These are phyloP conservation scores for Alternaria ventricosa DNA, from an alignment of 2,329 filamentous ascomycete species.

Conservation along the genomic window DNA sequence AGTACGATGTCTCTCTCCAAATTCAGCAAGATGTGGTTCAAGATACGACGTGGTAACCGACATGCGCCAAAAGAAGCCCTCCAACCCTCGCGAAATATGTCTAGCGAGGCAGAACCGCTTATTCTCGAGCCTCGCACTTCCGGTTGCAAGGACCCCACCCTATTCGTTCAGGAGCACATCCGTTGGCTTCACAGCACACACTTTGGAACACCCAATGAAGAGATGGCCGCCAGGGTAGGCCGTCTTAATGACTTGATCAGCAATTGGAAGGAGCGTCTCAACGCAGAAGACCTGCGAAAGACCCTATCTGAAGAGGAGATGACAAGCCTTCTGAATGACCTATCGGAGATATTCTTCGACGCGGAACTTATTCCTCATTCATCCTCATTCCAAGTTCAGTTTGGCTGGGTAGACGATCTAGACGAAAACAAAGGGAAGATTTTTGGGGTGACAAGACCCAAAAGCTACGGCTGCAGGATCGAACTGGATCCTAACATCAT, in stretches of 20 bases:
- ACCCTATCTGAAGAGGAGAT: neutral
- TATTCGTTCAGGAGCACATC: neutral
- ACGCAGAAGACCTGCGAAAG: neutral
- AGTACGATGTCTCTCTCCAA: neutral
- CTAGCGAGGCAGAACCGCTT: neutral
- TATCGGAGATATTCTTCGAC: neutral
- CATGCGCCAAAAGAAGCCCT: neutral
- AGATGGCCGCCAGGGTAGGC: neutral
- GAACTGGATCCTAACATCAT: neutral
- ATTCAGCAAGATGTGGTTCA: neutral
- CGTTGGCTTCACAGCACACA: neutral
- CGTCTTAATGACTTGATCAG: neutral
- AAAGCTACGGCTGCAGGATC: neutral
- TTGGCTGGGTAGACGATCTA: neutral
- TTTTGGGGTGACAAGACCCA: neutral
- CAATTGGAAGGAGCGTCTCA: neutral
- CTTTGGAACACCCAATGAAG: neutral
- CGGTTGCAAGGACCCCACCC: neutral
- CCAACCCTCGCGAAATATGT: too few relatives aligned
- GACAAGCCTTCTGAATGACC: neutral
- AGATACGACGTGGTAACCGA: neutral
- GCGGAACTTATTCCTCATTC: neutral
- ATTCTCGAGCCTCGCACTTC: neutral
- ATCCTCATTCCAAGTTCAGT: neutral
- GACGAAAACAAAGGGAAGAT: neutral